Evolutionary conservation across 2,329 filamentous ascomycete species (phyloP).

Genomic region (Xylariaceae sp.): DNA sequence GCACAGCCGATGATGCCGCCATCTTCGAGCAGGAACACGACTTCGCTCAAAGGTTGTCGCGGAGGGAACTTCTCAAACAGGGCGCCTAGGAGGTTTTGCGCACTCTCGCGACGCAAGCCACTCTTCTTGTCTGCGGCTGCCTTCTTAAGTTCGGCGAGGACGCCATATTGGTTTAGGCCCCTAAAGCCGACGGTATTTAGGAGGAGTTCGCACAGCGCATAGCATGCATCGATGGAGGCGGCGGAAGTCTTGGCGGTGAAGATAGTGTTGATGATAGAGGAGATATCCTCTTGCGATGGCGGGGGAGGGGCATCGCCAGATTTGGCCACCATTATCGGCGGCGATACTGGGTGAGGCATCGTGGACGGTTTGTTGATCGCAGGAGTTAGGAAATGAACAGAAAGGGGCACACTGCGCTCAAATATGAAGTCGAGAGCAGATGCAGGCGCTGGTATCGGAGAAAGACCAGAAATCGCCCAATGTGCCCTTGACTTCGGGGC

Average conservation of each 20-base stretch:
- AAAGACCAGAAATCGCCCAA: constrained; percentile 12
- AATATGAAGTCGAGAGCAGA: constrained; percentile 7
- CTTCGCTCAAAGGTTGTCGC: constrained; percentile 73
- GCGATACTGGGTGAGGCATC: constrained; percentile 48
- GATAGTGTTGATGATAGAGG: constrained; percentile 59
- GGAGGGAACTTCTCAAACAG: constrained; percentile 86
- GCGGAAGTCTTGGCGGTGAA: constrained; percentile 67
- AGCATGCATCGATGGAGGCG: constrained; percentile 61
- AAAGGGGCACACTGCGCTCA: neutral
- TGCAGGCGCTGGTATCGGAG: constrained; percentile 11
- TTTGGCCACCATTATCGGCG: constrained; percentile 45
- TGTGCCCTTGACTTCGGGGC: constrained; percentile 8
- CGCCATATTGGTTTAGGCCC: constrained; percentile 49
- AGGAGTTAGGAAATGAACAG: neutral
- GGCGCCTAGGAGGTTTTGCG: constrained; percentile 91
- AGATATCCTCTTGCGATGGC: constrained; percentile 63
- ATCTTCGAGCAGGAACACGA: constrained; percentile 77
- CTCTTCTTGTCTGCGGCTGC: constrained; percentile 93
- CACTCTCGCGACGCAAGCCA: constrained; percentile 76
- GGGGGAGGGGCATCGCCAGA: constrained; percentile 43
- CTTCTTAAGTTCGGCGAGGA: constrained; percentile 58
- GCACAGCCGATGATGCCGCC: constrained; percentile 67
- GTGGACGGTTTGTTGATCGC: constrained; percentile 1
- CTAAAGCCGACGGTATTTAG: constrained; percentile 49
- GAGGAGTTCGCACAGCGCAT: constrained; percentile 57